Conservation (phyloP, 805 yeast species). For the Lipomyces yamanashiensis region DNA sequence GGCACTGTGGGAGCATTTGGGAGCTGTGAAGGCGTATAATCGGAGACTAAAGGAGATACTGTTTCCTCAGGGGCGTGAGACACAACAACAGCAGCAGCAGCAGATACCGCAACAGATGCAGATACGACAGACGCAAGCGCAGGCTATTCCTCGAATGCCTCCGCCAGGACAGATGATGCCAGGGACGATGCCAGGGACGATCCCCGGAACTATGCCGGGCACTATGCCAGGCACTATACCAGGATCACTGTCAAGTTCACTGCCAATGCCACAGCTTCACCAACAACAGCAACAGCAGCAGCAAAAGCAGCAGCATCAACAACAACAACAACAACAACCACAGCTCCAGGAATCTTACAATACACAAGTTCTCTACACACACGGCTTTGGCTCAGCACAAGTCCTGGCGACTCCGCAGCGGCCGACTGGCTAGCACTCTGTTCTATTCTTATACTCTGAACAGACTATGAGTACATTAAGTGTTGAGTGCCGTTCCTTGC, state of each 20-base stretch:
- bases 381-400: background rate
- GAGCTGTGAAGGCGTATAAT: slow-evolving; percentile 26
- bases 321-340: background rate
- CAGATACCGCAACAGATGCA: slow-evolving; percentile 8
- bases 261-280: background rate
- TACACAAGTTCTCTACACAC: slow-evolving; percentile 6
- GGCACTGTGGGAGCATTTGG: slow-evolving; percentile 30
- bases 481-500: background rate
- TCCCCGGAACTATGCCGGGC: too few species aligned
- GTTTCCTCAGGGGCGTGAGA: slow-evolving; percentile 2
- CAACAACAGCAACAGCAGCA: background rate
- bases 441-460: too few species aligned
- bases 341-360: background rate
- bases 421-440: background rate
- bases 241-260: too few species aligned
- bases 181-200: too few species aligned
- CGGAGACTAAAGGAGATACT: slow-evolving; percentile 22
- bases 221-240: too few species aligned
- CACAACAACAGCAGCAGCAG: slow-evolving; percentile 3
- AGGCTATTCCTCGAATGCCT: slow-evolving; percentile 11
- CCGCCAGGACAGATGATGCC: background rate
- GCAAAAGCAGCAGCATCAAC: background rate
- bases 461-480: too few species aligned
- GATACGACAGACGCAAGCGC: background rate
- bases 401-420: slow-evolving; percentile 10